Base-by-base conservation (phyloP, 2,329 filamentous ascomycete genomes). In the Proliferodiscus dingleyae region DNA sequence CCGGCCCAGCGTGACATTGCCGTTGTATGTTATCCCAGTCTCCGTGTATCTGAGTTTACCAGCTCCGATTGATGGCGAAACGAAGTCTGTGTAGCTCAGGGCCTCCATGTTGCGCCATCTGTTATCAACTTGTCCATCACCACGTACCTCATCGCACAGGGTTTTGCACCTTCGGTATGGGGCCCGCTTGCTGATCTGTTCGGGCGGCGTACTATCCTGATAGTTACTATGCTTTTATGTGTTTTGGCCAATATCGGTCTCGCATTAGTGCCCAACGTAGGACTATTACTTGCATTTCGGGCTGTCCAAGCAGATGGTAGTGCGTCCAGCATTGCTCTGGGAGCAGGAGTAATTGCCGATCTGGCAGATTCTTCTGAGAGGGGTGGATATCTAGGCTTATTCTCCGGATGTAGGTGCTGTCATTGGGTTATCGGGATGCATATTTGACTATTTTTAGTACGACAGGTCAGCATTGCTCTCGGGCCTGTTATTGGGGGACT, bases 311-410 rank as follows among this genome's bases (percentile, higher is more conserved):
- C 74, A 7, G 69, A 73, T 1, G 78, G 73, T 0, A 71, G 68
- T 47, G 71, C 67, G 46, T 69, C 70, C 0, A 74, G 82, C 0
- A 68, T 87, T 3, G 81, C 85, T 0, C 69, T 90, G 1, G 78
- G 77, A 0, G 82, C 76, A 46, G 85, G 79, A 2, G 77, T 87
- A 2, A 75, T 89, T 7, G 80, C 82, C 0, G 86, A 90, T 54
- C 72, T 88, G 3, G 73, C 80, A 0, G 78, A 81, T 0, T 78
- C 74, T 26, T 72, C 75, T 0, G 83, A 89, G 61, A 70, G 86
- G 54, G 86, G 85, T 2, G 76, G 73, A 42, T 89, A 85, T 59
- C 81, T 89, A 67, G 83, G 77, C 37, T 74, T n/a, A n/a, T n/a
- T n/a, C n/a, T n/a, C n/a, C n/a, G n/a, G n/a, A n/a, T n/a, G n/a